Conservation (phyloP, 1,284 basidiomycete species). For the Ustilago trichophora region DNA sequence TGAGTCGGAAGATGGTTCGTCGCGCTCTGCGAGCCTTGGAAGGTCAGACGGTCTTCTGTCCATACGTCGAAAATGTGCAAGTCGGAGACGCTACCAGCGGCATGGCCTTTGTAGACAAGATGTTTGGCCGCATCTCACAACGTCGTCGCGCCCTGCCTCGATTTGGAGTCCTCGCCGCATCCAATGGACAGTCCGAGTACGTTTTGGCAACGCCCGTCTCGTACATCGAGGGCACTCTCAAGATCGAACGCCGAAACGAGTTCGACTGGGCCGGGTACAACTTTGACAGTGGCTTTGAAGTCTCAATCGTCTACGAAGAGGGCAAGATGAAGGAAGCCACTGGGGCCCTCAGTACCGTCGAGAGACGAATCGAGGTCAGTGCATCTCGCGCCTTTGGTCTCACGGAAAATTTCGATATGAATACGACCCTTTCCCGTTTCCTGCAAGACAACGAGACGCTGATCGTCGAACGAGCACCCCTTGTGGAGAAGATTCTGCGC, state of each 20-base stretch:
- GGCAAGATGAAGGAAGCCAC: slow-evolving; percentile 54
- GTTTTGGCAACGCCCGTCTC: slow-evolving; percentile 67
- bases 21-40: slow-evolving; percentile 77
- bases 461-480: slow-evolving; percentile 70
- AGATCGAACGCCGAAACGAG: slow-evolving; percentile 73
- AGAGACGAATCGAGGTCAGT: slow-evolving; percentile 69
- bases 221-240: slow-evolving; percentile 72
- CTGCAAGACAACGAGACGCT: slow-evolving; percentile 73
- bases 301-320: slow-evolving; percentile 73
- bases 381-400: slow-evolving; percentile 75
- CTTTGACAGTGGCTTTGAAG: slow-evolving; percentile 72
- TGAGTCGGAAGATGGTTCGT: slow-evolving; percentile 73
- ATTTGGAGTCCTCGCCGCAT: slow-evolving; percentile 25
- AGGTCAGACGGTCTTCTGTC: slow-evolving; percentile 74
- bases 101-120: slow-evolving; percentile 17
- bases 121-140: slow-evolving; percentile 24
- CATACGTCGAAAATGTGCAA: slow-evolving; percentile 73
- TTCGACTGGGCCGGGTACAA: slow-evolving; percentile 73
- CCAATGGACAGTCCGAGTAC: slow-evolving; percentile 70
- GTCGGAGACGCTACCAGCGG: slow-evolving; percentile 56
- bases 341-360: slow-evolving; percentile 40
- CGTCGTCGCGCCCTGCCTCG: slow-evolving; percentile 15
- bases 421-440: slow-evolving; percentile 74
- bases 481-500: slow-evolving; percentile 71
- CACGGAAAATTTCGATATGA: slow-evolving; percentile 76